phyloP scores from a whole-genome alignment of 768 basidiomycete genomes.

The Lactarius vividus region DNA sequence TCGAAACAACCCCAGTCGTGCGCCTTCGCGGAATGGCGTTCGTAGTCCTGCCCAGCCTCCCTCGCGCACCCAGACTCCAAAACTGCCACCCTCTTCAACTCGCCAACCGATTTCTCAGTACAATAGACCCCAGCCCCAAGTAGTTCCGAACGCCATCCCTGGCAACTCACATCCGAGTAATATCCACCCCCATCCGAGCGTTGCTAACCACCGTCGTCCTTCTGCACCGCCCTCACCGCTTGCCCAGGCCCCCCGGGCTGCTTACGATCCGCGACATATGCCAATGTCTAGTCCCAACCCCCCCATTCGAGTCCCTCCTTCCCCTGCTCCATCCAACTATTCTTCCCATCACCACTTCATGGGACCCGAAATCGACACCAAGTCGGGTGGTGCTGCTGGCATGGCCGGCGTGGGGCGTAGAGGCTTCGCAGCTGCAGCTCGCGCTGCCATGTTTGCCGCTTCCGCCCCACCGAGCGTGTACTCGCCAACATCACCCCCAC shows the following conservation, averaged over 20 bases:
- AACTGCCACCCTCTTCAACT: not conserved
- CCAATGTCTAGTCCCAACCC: not conserved
- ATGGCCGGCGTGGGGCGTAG: slow-evolving; percentile 91
- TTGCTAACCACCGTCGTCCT: slow-evolving; percentile 16
- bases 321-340: slow-evolving; percentile 20
- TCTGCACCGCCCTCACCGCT: slow-evolving; percentile 16
- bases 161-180: slow-evolving; percentile 11
- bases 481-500: slow-evolving; percentile 8
- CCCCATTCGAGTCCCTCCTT: slow-evolving; percentile 8
- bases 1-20: not conserved
- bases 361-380: slow-evolving; percentile 56
- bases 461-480: slow-evolving; percentile 6
- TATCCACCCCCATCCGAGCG: slow-evolving; percentile 30
- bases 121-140: not conserved
- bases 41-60: slow-evolving; percentile 13
- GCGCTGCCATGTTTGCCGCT: slow-evolving; percentile 51
- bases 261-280: slow-evolving; percentile 9
- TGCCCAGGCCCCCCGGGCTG: not conserved
- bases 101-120: not conserved
- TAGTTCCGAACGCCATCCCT: not conserved
- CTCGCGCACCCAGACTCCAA: slow-evolving; percentile 8
- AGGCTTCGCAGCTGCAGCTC: slow-evolving; percentile 74
- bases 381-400: slow-evolving; percentile 70
- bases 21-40: slow-evolving; percentile 2
- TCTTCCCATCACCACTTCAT: not conserved